phyloP scores from a whole-genome alignment of 108 stramenopile species.

The Conticribra weissflogii region DNA sequence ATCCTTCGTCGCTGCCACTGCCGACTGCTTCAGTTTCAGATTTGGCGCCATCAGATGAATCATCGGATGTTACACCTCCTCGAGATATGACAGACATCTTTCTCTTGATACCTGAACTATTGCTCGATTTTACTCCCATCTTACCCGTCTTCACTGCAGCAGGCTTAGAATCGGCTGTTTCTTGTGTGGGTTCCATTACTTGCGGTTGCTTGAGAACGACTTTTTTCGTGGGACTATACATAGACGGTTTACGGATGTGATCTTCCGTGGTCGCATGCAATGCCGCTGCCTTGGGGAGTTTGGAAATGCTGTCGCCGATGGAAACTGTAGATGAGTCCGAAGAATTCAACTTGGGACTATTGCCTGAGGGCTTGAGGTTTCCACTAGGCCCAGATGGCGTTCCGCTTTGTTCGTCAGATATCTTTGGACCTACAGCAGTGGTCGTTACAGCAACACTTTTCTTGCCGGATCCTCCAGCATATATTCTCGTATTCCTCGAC shows the following conservation, averaged over 20 bases:
- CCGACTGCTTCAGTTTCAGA: slow-evolving; percentile 27
- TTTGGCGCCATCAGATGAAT: slow-evolving; percentile 41
- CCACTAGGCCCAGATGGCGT: too few relatives aligned
- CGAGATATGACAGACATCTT: slow-evolving; percentile 10
- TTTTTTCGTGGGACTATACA: slow-evolving; percentile 25
- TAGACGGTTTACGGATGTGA: slow-evolving; percentile 30
- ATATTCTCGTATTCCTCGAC: slow-evolving; percentile 22
- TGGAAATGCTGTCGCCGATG: too few relatives aligned
- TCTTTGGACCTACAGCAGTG: too few relatives aligned
- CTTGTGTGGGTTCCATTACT: neutral
- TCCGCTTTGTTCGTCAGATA: too few relatives aligned
- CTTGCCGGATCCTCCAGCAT: slow-evolving; percentile 1
- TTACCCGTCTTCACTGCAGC: too few relatives aligned
- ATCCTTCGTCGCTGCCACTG: slow-evolving; percentile 45
- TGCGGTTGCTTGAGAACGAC: slow-evolving; percentile 24
- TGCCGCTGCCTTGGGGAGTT: slow-evolving; percentile 24
- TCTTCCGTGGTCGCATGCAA: slow-evolving; percentile 41
- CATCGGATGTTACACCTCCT: slow-evolving; percentile 17
- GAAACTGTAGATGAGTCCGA: too few relatives aligned
- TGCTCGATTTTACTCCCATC: too few relatives aligned
- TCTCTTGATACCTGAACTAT: slow-evolving; percentile 9
- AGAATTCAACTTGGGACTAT: too few relatives aligned
- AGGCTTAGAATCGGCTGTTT: neutral
- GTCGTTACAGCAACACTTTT: too few relatives aligned
- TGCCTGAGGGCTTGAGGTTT: too few relatives aligned